These are phyloP conservation scores for Wickerhamiella azymoides DNA, from an alignment of 805 yeast species.

Conservation along the genomic window DNA sequence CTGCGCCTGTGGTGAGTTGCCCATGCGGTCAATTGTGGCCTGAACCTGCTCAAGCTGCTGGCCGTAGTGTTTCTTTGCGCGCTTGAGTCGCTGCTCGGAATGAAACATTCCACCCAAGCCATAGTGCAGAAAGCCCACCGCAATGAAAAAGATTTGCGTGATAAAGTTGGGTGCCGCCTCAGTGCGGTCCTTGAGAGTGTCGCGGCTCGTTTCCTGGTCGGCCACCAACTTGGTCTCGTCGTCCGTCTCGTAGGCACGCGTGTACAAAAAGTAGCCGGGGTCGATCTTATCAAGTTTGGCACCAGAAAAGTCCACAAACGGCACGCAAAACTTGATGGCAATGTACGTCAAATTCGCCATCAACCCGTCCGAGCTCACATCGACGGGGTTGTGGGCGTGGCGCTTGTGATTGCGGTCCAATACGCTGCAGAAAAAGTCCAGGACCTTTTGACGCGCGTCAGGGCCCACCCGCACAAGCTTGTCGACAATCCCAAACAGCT, in stretches of 20 bases:
- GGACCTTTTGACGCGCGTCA: slow-evolving; percentile 45
- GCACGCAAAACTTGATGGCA: slow-evolving; percentile 60
- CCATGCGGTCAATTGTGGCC: slow-evolving; percentile 18
- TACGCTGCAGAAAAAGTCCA: slow-evolving; percentile 57
- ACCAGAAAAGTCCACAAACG: slow-evolving; percentile 59
- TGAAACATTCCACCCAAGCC: slow-evolving; percentile 73
- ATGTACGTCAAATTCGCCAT: slow-evolving; percentile 64
- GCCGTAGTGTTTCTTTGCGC: slow-evolving; percentile 27
- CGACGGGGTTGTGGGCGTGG: slow-evolving; percentile 49
- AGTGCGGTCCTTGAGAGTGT: slow-evolving; percentile 35
- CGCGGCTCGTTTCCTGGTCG: slow-evolving; percentile 54
- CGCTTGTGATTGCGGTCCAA: slow-evolving; percentile 78
- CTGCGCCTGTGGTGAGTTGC: slow-evolving; percentile 13
- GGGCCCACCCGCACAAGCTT: slow-evolving; percentile 62
- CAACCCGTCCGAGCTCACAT: slow-evolving; percentile 64
- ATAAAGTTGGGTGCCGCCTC: slow-evolving; percentile 52
- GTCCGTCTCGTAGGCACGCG: slow-evolving; percentile 42
- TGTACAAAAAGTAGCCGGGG: slow-evolving; percentile 46
- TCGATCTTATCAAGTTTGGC: slow-evolving; percentile 67
- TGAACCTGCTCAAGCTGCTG: slow-evolving; percentile 7
- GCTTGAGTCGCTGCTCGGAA: slow-evolving; percentile 40
- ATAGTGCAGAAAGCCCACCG: slow-evolving; percentile 68
- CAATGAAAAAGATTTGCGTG: slow-evolving; percentile 76
- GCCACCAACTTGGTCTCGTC: slow-evolving; percentile 80
- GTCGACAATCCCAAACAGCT: slow-evolving; percentile 57